These are phyloP conservation scores for Filosporella fistucella DNA, from an alignment of 495 filamentous ascomycete genomes.

Conservation along the genomic window DNA sequence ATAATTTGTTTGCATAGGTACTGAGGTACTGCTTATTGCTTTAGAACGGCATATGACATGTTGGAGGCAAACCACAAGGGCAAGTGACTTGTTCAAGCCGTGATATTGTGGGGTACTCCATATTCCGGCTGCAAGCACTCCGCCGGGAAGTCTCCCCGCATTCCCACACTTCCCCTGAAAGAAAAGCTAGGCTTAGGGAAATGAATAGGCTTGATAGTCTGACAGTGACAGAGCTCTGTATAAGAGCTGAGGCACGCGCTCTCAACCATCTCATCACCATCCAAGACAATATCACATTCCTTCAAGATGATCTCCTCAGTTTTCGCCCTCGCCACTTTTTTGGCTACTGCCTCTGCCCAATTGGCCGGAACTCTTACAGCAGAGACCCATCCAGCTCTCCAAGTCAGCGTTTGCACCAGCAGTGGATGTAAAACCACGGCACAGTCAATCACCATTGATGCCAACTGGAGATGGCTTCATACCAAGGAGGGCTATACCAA, in stretches of 20 bases:
- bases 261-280: slow-evolving; percentile 3
- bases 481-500: slow-evolving; percentile 47
- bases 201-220: background rate
- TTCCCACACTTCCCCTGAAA: slow-evolving; percentile 14
- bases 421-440: slow-evolving; percentile 28
- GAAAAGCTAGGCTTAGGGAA: background rate
- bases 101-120: background rate
- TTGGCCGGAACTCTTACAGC: slow-evolving; percentile 25
- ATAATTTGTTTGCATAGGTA: slow-evolving; percentile 11
- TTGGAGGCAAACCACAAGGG: background rate
- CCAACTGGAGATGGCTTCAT: slow-evolving; percentile 65
- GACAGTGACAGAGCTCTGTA: slow-evolving; percentile 1
- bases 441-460: slow-evolving; percentile 52
- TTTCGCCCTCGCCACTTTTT: slow-evolving; percentile 20
- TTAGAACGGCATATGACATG: background rate
- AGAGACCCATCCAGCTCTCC: slow-evolving; percentile 45
- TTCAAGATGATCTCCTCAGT: slow-evolving; percentile 20
- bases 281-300: background rate
- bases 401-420: slow-evolving; percentile 41
- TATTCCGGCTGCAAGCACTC: slow-evolving; percentile 22
- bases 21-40: background rate
- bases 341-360: slow-evolving; percentile 22
- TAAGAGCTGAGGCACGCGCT: slow-evolving; percentile 9
- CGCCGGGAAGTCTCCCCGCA: slow-evolving; percentile 23
- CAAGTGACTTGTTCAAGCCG: slow-evolving; percentile 2